These are phyloP conservation scores for Myxozyma monticola DNA, from an alignment of 805 yeast species.

Conservation along the genomic window DNA sequence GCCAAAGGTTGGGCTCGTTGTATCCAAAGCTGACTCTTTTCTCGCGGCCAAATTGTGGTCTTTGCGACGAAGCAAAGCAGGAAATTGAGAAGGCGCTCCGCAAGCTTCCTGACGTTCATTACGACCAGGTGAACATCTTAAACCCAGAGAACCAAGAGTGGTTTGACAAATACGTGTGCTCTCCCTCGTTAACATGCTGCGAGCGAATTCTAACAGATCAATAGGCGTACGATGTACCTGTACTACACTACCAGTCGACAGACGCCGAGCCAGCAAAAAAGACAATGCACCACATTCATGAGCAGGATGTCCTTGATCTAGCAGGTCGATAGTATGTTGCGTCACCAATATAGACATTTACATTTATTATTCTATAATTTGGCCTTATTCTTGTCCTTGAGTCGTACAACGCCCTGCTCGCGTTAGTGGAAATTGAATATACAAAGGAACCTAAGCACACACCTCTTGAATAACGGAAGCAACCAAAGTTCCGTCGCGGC, in stretches of 20 bases:
- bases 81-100: slow-evolving; percentile 29
- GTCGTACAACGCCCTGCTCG: too few species aligned
- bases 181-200: not conserved
- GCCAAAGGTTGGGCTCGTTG: too few species aligned
- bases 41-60: slow-evolving; percentile 42
- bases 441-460: too few species aligned
- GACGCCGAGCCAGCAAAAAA: slow-evolving; percentile 10
- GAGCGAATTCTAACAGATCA: not conserved
- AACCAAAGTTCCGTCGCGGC: slow-evolving; percentile 16
- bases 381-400: too few species aligned
- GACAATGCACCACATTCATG: slow-evolving; percentile 18
- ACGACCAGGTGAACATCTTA: slow-evolving; percentile 38
- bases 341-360: too few species aligned
- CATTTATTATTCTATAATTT: too few species aligned
- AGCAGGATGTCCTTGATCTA: slow-evolving; percentile 17
- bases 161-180: slow-evolving; percentile 39
- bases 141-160: slow-evolving; percentile 38
- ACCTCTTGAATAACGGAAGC: slow-evolving; percentile 30
- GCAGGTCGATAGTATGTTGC: too few species aligned
- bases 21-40: slow-evolving; percentile 33
- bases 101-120: slow-evolving; percentile 17
- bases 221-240: slow-evolving; percentile 43
- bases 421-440: too few species aligned
- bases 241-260: slow-evolving; percentile 33
- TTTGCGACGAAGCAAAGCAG: slow-evolving; percentile 39